These are phyloP conservation scores for Fomitopsis betulina DNA, from an alignment of 1,284 basidiomycete species.

Conservation along the genomic window DNA sequence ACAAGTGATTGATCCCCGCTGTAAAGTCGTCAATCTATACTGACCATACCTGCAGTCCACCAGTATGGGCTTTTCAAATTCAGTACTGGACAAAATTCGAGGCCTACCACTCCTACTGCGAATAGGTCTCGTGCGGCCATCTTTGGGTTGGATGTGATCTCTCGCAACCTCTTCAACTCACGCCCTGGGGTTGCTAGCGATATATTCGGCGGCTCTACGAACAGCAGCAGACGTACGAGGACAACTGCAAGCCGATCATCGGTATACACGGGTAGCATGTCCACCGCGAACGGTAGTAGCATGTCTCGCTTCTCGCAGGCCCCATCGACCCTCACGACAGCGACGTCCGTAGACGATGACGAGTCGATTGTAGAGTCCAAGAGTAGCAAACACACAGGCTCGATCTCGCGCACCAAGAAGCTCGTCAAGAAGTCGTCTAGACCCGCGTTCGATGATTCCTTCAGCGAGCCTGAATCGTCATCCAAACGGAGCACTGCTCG, in stretches of 20 bases:
- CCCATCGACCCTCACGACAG: constrained; percentile 58
- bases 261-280: constrained; percentile 47
- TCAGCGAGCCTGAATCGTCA: constrained; percentile 39
- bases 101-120: constrained; percentile 77
- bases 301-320: constrained; percentile 67
- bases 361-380: constrained; percentile 28
- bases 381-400: constrained; percentile 41
- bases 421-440: constrained; percentile 48
- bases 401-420: constrained; percentile 31
- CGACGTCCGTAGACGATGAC: constrained; percentile 59
- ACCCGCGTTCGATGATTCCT: constrained; percentile 36
- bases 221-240: constrained; percentile 56
- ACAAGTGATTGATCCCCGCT: constrained; percentile 55
- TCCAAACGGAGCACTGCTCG: constrained; percentile 13
- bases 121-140: constrained; percentile 72
- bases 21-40: constrained; percentile 1
- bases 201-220: constrained; percentile 66
- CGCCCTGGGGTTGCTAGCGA: constrained; percentile 59
- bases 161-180: constrained; percentile 64
- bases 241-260: constrained; percentile 67
- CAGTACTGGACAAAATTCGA: constrained; percentile 67
- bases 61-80: constrained; percentile 86
- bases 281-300: constrained; percentile 54
- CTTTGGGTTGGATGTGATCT: constrained; percentile 82
- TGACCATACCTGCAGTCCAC: constrained; percentile 52